Evolutionary conservation across 2,329 filamentous ascomycete species (phyloP), one percentile per base, ranked within the genome.

Genomic region (Ceratocystis harringtonii): DNA sequence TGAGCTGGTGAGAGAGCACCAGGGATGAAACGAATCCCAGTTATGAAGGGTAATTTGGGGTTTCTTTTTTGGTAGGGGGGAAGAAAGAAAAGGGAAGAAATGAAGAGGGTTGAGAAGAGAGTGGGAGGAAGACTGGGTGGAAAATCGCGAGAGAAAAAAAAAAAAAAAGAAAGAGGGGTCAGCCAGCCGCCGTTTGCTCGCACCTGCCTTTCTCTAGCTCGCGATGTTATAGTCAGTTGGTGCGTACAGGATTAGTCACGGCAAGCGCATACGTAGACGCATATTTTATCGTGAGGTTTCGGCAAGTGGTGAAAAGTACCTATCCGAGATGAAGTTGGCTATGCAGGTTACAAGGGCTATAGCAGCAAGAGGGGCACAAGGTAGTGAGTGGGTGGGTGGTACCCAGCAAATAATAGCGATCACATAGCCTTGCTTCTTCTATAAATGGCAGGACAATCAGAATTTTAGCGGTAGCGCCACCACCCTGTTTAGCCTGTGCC

Each of bases 11-110:
- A 43, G 19, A 36, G 10, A 50, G 22, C 25, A 28, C 52, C 10
- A 57, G 25, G 52, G 52, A 57, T 30, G 52, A 30, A 12, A 28
- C 25, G 19, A 30, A 17, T 25, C 25, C 15, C 22, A 19, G 36
- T 15, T 41, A 12, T 3, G 10, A 3, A 43, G 41, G 15, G 45
- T 50, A 10, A 22, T 22, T 22, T 22, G 22, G 22, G 22, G 2
- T 22, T 22, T 22, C 22, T 50, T 19, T 22, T 41, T 12, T 50
- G 10, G 5, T 19, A 50, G 19, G 45, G 45, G 22, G 19, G 45
- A 62, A 30, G 25, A 62, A 45, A 62, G 44, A 22, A 32, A 25
- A 45, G 28, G 36, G 19, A 62, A 61, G 60, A 62, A 45, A 45
- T 7, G 3, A 22, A 61, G 12, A 45, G 25, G 22, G 36, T 8